These are phyloP conservation scores for Penicillium olsonii DNA, from an alignment of 2,329 filamentous ascomycete species.

Conservation along the genomic window DNA sequence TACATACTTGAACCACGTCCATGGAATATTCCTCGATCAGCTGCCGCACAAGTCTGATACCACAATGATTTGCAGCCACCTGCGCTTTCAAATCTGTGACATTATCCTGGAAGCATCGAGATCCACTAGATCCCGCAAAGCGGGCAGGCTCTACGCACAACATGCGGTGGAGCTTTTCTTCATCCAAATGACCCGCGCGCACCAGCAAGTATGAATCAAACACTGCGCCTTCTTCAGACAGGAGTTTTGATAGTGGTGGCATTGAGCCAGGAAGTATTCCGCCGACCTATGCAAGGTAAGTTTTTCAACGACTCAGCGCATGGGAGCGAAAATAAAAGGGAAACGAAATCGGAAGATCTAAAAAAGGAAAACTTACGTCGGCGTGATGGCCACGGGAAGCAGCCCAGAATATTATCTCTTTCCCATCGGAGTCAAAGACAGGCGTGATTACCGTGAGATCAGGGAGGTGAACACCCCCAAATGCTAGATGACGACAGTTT, in stretches of 20 bases:
- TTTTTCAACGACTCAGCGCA: neutral
- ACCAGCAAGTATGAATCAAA: constrained; percentile 67
- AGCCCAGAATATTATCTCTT: constrained; percentile 73
- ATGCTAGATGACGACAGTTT: constrained; percentile 57
- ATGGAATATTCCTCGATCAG: constrained; percentile 74
- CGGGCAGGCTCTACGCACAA: constrained; percentile 69
- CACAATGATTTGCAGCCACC: constrained; percentile 78
- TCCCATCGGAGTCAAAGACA: constrained; percentile 68
- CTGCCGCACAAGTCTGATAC: constrained; percentile 69
- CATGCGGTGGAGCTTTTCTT: constrained; percentile 66
- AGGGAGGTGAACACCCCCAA: constrained; percentile 74
- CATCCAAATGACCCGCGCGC: constrained; percentile 69
- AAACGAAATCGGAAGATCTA: too few relatives aligned
- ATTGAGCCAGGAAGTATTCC: constrained; percentile 75
- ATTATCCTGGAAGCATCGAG: constrained; percentile 73
- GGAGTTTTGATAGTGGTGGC: constrained; percentile 48
- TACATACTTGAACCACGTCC: constrained; percentile 64
- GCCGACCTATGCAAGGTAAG: constrained; percentile 53
- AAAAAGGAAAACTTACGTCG: constrained; percentile 55
- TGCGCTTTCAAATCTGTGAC: constrained; percentile 80
- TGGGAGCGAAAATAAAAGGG: too few relatives aligned
- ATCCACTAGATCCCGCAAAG: constrained; percentile 71
- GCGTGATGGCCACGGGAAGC: constrained; percentile 71
- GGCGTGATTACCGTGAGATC: constrained; percentile 77
- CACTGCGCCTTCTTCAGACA: constrained; percentile 53